Conservation (phyloP, 2,329 filamentous ascomycete genomes). For the Biscogniauxia marginata region DNA sequence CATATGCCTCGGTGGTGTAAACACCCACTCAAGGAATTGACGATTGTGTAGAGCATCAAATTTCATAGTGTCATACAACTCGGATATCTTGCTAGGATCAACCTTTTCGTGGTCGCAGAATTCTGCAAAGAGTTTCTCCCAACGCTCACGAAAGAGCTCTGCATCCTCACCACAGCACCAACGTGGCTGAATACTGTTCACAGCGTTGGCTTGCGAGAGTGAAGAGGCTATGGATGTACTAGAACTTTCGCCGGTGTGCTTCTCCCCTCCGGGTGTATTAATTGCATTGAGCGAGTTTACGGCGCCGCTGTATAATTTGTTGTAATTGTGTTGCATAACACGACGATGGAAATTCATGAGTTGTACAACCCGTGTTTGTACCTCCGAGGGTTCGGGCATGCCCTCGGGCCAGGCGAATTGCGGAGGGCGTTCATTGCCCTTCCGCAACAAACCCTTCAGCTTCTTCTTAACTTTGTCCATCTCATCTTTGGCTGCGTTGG, state of each 20-base stretch:
- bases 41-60: conserved; percentile 97
- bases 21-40: conserved; percentile 95
- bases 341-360: conserved; percentile 96
- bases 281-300: conserved; percentile 61
- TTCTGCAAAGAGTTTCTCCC: conserved; percentile 97
- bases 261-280: conserved; percentile 50
- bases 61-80: conserved; percentile 99
- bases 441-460: conserved; percentile 85
- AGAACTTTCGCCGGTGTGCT: conserved; percentile 41
- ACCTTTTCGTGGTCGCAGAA: conserved; percentile 98
- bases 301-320: conserved; percentile 68
- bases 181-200: conserved; percentile 75
- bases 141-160: conserved; percentile 90
- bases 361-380: conserved; percentile 87
- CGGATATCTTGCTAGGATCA: conserved; percentile 96
- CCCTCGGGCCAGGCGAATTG: conserved; percentile 98
- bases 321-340: conserved; percentile 94
- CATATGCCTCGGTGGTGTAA: conserved; percentile 80
- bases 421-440: conserved; percentile 88
- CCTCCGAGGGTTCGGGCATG: conserved; percentile 90
- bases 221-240: conserved; percentile 46
- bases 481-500: conserved; percentile 96
- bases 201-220: conserved; percentile 59
- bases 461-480: conserved; percentile 99
- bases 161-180: conserved; percentile 98